Conservation (phyloP, 2,329 filamentous ascomycete genomes). For the Fusarium buxicola region DNA sequence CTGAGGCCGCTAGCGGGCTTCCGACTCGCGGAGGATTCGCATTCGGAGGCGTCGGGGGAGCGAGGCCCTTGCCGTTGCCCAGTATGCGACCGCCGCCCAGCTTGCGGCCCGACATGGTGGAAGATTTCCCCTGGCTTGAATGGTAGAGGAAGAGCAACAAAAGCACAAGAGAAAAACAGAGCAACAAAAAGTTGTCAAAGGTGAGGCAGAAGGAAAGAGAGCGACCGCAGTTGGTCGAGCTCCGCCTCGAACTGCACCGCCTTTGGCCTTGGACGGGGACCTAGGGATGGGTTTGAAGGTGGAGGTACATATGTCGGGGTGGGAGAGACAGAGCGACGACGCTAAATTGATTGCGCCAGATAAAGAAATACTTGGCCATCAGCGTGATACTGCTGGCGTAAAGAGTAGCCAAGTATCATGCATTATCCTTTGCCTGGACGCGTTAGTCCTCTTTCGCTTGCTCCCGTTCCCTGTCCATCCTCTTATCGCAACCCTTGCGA, state of each 20-base stretch:
- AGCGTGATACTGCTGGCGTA: neutral
- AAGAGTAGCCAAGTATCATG: slow-evolving; percentile 29
- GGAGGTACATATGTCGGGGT: slow-evolving; percentile 24
- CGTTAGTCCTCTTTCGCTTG: slow-evolving; percentile 34
- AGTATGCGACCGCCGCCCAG: slow-evolving; percentile 93
- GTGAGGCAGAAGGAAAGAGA: slow-evolving; percentile 37
- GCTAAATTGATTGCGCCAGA: slow-evolving; percentile 23
- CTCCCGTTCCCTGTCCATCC: slow-evolving; percentile 34
- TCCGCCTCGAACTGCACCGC: slow-evolving; percentile 49
- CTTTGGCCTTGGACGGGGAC: slow-evolving; percentile 11
- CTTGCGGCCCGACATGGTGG: slow-evolving; percentile 82
- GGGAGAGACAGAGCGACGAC: slow-evolving; percentile 18
- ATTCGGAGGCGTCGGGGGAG: slow-evolving; percentile 65
- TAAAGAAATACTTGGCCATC: slow-evolving; percentile 26
- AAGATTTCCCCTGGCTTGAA: neutral
- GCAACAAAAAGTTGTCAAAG: slow-evolving; percentile 16
- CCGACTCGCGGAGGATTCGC: slow-evolving; percentile 57
- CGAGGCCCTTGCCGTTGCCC: slow-evolving; percentile 86
- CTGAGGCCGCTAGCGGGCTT: slow-evolving; percentile 66
- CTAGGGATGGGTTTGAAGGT: slow-evolving; percentile 32
- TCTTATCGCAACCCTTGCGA: slow-evolving; percentile 36
- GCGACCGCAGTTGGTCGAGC: slow-evolving; percentile 51
- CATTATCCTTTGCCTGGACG: slow-evolving; percentile 6
- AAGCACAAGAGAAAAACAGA: neutral
- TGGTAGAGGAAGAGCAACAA: neutral